These are phyloP conservation scores for Neurospora tetraspora DNA, from an alignment of 495 filamentous ascomycete genomes.

Conservation along the genomic window DNA sequence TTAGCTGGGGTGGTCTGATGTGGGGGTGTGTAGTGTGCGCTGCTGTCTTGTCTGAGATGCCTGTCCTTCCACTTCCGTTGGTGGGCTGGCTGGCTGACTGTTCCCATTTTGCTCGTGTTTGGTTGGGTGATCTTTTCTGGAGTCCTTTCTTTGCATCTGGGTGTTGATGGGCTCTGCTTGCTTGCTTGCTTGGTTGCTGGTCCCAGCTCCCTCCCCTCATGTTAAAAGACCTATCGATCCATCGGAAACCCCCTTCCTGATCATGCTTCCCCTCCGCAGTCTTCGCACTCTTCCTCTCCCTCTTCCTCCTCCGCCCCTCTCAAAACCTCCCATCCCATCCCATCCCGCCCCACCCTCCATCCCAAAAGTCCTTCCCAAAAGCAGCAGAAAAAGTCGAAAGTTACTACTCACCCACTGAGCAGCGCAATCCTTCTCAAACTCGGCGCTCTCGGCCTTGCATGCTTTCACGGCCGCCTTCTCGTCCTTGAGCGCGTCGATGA, in stretches of 20 bases:
- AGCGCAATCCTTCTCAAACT: conserved; percentile 69
- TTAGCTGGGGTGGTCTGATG: neutral
- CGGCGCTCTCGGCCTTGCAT: conserved; percentile 55
- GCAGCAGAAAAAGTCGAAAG: neutral
- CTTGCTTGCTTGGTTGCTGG: neutral
- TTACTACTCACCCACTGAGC: conserved; percentile 18
- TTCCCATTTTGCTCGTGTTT: neutral
- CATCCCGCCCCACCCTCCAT: neutral
- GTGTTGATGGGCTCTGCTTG: neutral
- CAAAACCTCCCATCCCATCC: neutral
- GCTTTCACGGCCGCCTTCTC: conserved; percentile 49
- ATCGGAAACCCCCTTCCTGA: too few relatives aligned
- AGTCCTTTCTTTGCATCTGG: neutral
- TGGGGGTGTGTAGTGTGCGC: too few relatives aligned
- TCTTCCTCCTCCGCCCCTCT: neutral
- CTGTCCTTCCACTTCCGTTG: too few relatives aligned
- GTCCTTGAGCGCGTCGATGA: conserved; percentile 75
- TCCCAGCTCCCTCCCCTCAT: neutral
- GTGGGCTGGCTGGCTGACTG: neutral
- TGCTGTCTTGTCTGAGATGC: neutral
- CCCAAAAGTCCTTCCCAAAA: neutral
- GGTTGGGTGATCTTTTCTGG: neutral
- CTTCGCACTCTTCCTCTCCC: too few relatives aligned
- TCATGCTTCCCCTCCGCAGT: too few relatives aligned
- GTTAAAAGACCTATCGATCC: neutral